Evolutionary conservation across 148 eudicot genomes (phyloP), one percentile per base, ranked within the genome.

Genomic region (Pouteria glomerata): DNA sequence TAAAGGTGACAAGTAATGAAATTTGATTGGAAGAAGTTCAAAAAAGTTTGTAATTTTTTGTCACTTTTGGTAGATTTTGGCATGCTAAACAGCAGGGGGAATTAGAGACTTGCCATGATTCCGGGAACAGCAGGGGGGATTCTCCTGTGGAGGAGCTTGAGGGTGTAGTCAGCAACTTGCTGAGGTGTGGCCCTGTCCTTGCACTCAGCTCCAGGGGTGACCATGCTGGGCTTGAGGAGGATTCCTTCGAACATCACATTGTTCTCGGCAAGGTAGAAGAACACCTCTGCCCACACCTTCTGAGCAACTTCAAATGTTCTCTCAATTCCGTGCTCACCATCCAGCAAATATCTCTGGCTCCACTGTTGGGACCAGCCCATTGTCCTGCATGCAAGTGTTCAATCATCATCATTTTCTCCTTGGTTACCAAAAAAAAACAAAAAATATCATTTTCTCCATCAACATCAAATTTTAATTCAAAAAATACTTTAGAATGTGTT

Each of bases 41-140:
- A 16, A 15, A 3, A 48, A n/a, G n/a, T 84, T 77, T 83, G 73
- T 39, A 39, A n/a, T n/a, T n/a, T n/a, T n/a, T n/a, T n/a, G n/a
- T n/a, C n/a, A n/a, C n/a, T n/a, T n/a, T n/a, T n/a, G n/a, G n/a
- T n/a, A n/a, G n/a, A n/a, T n/a, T n/a, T n/a, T n/a, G n/a, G n/a
- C n/a, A n/a, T n/a, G n/a, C n/a, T n/a, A n/a, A n/a, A n/a, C n/a
- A n/a, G n/a, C n/a, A n/a, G n/a, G n/a, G n/a, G n/a, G n/a, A n/a
- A n/a, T n/a, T n/a, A n/a, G n/a, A n/a, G n/a, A n/a, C n/a, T n/a
- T n/a, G n/a, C 97, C 97, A 89, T 91, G 87, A 91, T 91, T 67
- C 97, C 97, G 26, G 97, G 94, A 71, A 91, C 97, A 52, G 92
- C 82, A 30, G 97, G 94, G 53, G 94, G 97, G 73, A 89, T 80